phyloP scores from a whole-genome alignment of 345 rosid genomes.

The Aethionema arabicum region DNA sequence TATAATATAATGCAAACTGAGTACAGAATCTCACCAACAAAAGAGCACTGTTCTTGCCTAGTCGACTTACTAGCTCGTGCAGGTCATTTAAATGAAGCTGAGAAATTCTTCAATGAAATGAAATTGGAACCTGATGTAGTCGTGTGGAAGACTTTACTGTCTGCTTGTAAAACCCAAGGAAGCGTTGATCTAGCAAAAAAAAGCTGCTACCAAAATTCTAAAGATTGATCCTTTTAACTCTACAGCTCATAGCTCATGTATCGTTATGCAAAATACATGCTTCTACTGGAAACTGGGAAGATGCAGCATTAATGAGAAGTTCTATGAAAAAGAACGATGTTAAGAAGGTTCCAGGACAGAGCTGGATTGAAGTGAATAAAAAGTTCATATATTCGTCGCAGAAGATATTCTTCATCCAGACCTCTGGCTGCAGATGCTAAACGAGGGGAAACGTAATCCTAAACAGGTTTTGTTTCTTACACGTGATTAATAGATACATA shows the following conservation, averaged over 20 bases:
- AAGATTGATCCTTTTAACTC: constrained; percentile 63
- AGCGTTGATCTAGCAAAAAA: constrained; percentile 53
- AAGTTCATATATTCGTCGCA: constrained; percentile 58
- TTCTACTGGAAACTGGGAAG: constrained; percentile 55
- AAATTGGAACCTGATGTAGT: constrained; percentile 56
- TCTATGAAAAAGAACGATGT: constrained; percentile 56
- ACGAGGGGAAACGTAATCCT: constrained; percentile 24
- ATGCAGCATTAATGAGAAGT: constrained; percentile 54
- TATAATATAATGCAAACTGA: constrained; percentile 53
- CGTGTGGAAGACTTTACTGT: constrained; percentile 66
- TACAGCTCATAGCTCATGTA: constrained; percentile 63
- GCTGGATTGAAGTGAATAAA: constrained; percentile 68
- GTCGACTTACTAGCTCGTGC: constrained; percentile 83
- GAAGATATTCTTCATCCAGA: constrained; percentile 61
- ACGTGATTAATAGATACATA: no score
- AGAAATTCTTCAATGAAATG: constrained; percentile 52
- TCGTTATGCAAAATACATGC: constrained; percentile 64
- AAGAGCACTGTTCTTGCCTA: constrained; percentile 66
- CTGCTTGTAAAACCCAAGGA: constrained; percentile 72
- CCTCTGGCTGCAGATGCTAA: constrained; percentile 48
- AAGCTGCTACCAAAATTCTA: constrained; percentile 63
- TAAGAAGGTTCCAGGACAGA: constrained; percentile 70
- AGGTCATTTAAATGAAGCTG: constrained; percentile 64
- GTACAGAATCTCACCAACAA: constrained; percentile 48
- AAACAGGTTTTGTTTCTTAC: no score